phyloP scores from a whole-genome alignment of 2,329 filamentous ascomycete genomes.

The Neodidymelliopsis sp. region DNA sequence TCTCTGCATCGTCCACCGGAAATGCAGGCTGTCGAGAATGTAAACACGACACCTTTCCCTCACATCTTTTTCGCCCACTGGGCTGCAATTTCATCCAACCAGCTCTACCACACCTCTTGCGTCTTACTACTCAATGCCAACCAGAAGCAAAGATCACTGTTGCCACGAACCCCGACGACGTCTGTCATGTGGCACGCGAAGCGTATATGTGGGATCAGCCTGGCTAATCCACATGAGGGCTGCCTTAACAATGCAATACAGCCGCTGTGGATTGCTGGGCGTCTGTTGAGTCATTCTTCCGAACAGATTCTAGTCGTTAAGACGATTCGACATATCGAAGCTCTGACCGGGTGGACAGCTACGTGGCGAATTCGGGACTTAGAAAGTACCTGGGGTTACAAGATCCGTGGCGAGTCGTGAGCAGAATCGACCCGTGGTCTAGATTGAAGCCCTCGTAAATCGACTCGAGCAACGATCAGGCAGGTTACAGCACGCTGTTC shows the following conservation, averaged over 20 bases:
- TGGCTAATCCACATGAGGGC: slow-evolving; percentile 63
- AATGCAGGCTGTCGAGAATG: slow-evolving; percentile 55
- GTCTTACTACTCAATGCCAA: slow-evolving; percentile 59
- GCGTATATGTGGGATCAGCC: slow-evolving; percentile 63
- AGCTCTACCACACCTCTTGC: slow-evolving; percentile 65
- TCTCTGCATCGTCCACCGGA: slow-evolving; percentile 55
- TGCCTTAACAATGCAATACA: slow-evolving; percentile 66
- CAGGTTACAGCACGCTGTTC: no score
- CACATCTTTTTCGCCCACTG: slow-evolving; percentile 62
- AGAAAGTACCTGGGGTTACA: slow-evolving; percentile 48
- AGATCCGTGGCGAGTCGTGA: slow-evolving; percentile 21
- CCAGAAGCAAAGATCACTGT: slow-evolving; percentile 43
- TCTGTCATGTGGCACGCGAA: slow-evolving; percentile 64
- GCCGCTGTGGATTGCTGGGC: slow-evolving; percentile 64
- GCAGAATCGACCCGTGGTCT: no score
- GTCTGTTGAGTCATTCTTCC: slow-evolving; percentile 60
- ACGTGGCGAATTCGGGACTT: slow-evolving; percentile 63
- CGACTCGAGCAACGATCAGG: no score
- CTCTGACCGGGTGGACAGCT: slow-evolving; percentile 62
- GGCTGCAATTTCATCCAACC: slow-evolving; percentile 65
- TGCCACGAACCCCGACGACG: slow-evolving; percentile 39
- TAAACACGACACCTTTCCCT: slow-evolving; percentile 58
- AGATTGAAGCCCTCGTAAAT: no score
- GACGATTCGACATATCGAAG: slow-evolving; percentile 60
- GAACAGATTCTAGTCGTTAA: slow-evolving; percentile 51